Base-by-base conservation (phyloP, 352 stramenopile genomes). In the Phytopythium kandeliae region DNA sequence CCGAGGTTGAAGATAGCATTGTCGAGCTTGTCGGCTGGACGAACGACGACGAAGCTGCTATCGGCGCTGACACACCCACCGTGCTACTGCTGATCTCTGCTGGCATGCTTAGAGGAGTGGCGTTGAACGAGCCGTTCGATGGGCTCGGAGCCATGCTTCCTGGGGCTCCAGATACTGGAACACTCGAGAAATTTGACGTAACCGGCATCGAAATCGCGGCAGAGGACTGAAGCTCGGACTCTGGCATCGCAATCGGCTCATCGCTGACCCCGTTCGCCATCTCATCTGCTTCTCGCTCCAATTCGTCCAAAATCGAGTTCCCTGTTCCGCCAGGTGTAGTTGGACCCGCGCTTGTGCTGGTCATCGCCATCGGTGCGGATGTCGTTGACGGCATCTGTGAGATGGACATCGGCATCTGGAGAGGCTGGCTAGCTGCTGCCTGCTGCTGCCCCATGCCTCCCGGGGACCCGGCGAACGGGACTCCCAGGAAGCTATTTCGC, bases 191-290 rank as follows among this genome's bases (percentile, higher is more conserved):
- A 17, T 24, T 58, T 17, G 33, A 36, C 33, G 57, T 37, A 25
- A 44, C 43, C 8, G 53, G 49, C 28, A 46, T 41, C 5, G 45
- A 15, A 48, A 69, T 56, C 28, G 55, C 1, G 8, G 48, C 13
- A 13, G 65, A 28, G 12, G 37, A 51, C 66, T 92, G 79, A 16
- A 92, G 59, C 57, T 95, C 84, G 0, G 80, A 86, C 36, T 89
- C 74, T 9, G 81, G 79, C 84, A 95, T 95, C 7, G 79, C 82
- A 12, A 95, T 58, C 1, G 84, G 81, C 48, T 92, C 69, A 35
- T 95, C 84, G 47, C 67, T 91, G 17, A 92, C 62, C 16, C 79
- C 76, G 48, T 89, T 87, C 1, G 84, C 84, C 84, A 95, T 95
- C 54, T 95, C 84, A 57, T 95, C 74, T 2, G 84, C 80, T 46